These are phyloP conservation scores for Piper betle DNA, from an alignment of 164 flowering plant species.

Conservation along the genomic window DNA sequence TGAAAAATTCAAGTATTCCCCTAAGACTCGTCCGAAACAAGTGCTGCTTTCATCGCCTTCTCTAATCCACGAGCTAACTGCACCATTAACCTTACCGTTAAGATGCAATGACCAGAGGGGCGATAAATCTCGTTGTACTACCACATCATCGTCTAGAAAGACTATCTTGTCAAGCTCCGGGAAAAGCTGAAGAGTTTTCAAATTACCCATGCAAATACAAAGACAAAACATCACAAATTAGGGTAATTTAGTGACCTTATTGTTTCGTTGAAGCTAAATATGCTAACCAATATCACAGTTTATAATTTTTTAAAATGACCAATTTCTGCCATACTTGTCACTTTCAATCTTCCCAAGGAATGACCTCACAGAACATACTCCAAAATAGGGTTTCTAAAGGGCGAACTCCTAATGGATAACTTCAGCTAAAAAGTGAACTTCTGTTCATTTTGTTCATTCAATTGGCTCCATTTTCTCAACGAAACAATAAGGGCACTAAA, in stretches of 20 bases:
- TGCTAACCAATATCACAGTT: neutral
- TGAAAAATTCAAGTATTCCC: conserved; percentile 50
- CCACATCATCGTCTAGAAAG: conserved; percentile 65
- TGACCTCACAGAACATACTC: neutral
- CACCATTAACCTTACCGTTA: conserved; percentile 52
- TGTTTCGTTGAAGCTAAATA: neutral
- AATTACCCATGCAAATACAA: neutral
- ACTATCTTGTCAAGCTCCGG: conserved; percentile 64
- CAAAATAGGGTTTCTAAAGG: too few relatives aligned
- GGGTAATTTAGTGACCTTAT: too few relatives aligned
- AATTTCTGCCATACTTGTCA: too few relatives aligned
- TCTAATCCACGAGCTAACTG: conserved; percentile 38
- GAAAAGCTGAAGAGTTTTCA: conserved; percentile 37
- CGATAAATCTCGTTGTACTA: conserved; percentile 60
- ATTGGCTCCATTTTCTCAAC: neutral
- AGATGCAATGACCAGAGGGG: conserved; percentile 58
- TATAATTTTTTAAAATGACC: too few relatives aligned
- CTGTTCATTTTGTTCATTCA: too few relatives aligned
- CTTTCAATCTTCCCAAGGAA: neutral
- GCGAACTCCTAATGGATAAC: too few relatives aligned
- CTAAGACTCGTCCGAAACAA: conserved; percentile 33
- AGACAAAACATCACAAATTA: neutral
- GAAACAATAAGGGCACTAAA: neutral
- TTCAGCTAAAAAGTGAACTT: too few relatives aligned
- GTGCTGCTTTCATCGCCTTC: conserved; percentile 6